These are phyloP conservation scores for Peronospora destructor DNA, from an alignment of 352 stramenopile genomes.

Conservation along the genomic window DNA sequence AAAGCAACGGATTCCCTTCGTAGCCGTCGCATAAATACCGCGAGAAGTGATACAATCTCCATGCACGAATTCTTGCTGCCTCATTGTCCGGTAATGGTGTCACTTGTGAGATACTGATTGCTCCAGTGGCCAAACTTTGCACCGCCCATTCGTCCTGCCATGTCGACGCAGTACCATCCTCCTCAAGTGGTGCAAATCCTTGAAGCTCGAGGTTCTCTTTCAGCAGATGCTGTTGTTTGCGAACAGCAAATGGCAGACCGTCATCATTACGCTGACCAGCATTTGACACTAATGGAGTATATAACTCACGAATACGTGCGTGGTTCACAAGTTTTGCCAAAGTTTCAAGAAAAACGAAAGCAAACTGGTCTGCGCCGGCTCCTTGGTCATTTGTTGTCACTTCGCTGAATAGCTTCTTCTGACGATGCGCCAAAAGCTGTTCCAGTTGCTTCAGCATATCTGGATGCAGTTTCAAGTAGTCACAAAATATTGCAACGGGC, in stretches of 20 bases:
- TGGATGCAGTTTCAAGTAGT: slow-evolving; percentile 52
- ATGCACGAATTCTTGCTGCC: slow-evolving; percentile 44
- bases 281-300: slow-evolving; percentile 23
- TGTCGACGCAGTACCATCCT: slow-evolving; percentile 6
- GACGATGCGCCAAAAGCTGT: slow-evolving; percentile 18
- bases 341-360: slow-evolving; percentile 35
- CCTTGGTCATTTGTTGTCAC: slow-evolving; percentile 19
- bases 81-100: slow-evolving; percentile 37
- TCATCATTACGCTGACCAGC: slow-evolving; percentile 8
- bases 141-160: slow-evolving; percentile 25
- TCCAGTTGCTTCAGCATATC: slow-evolving; percentile 43
- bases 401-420: slow-evolving; percentile 27
- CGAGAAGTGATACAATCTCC: slow-evolving; percentile 56
- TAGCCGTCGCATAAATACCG: slow-evolving; percentile 53
- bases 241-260: slow-evolving; percentile 20
- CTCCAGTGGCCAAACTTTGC: slow-evolving; percentile 16
- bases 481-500: slow-evolving; percentile 57
- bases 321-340: slow-evolving; percentile 60
- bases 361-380: slow-evolving; percentile 22
- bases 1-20: slow-evolving; percentile 56
- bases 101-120: slow-evolving; percentile 9
- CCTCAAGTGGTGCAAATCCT: slow-evolving; percentile 52
- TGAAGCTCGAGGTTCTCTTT: slow-evolving; percentile 72
- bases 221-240: slow-evolving; percentile 41
- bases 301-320: slow-evolving; percentile 34